A percentile compares a stretch with the other conserved stretches of the same genome.
phyloP scores from a whole-genome alignment of 345 rosid genomes.

The Iberis pinnata region DNA sequence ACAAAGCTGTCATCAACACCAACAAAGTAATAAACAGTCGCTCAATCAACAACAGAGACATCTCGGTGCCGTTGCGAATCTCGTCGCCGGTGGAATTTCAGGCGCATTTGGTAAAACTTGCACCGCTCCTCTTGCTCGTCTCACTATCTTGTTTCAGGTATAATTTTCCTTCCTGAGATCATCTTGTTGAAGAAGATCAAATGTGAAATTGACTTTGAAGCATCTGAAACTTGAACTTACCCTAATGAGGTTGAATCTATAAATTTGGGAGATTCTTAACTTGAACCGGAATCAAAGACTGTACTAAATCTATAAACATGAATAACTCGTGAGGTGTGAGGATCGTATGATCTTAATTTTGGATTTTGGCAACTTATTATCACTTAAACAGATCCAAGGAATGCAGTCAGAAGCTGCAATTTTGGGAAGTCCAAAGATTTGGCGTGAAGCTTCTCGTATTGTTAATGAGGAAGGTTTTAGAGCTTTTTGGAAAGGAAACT shows the following conservation, averaged over 20 bases:
- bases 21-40: constrained; percentile 23
- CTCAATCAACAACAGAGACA: constrained; percentile 35
- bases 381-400: constrained; percentile 60
- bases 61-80: constrained; percentile 47
- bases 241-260: too few species aligned
- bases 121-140: constrained; percentile 95
- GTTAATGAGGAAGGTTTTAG: constrained; percentile 80
- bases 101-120: constrained; percentile 98
- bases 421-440: constrained; percentile 66
- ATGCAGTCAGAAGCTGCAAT: constrained; percentile 73
- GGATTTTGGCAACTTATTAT: not conserved
- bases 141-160: constrained; percentile 94
- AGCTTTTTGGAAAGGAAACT: constrained; percentile 97
- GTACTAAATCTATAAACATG: not conserved
- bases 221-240: too few species aligned
- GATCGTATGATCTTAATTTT: constrained; percentile 1
- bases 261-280: too few species aligned
- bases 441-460: constrained; percentile 85
- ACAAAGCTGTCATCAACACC: constrained; percentile 15
- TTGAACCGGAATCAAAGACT: constrained; percentile 8
- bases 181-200: not conserved
- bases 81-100: constrained; percentile 83
- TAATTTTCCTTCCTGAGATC: not conserved
- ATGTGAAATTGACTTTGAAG: too few species aligned
- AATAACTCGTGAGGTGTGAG: not conserved